Base-by-base conservation (phyloP, 2,329 filamentous ascomycete species). In the Nemania diffusa region DNA sequence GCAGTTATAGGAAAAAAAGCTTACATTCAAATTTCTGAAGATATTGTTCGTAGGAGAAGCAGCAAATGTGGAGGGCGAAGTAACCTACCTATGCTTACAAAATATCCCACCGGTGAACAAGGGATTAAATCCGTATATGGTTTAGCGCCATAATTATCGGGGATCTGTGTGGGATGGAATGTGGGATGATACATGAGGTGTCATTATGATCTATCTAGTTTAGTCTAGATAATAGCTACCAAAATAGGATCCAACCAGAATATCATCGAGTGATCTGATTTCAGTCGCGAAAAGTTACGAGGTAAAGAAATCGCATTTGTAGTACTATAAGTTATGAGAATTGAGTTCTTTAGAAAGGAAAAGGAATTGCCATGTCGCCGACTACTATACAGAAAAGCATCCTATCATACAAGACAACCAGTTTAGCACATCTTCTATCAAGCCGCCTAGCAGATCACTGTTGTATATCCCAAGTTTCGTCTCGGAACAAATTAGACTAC, bases 21-120 rank as follows among this genome's bases (percentile, higher is more conserved):
- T 11, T 24, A 34, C 56, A 13, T 42, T 65, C 1, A 13, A 32
- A 17, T 34, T 50, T 34, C 24, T 29, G 2, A 37, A 46, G 11
- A 40, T 8, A 34, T 26, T 51, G 20, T 22, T 32, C 3, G n/a
- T 24, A 29, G 44, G 26, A 17, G 34, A 51, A 20, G 22, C 6
- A 20, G 40, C 46, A 55, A 24, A 26, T 7, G 20, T 11, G 32
- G n/a, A 40, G n/a, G 27, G 9, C 32, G 13, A 59, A 46, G n/a
- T 44, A n/a, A 34, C 32, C 32, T 34, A 40, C 37, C 29, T 13
- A 29, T 51, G 67, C 64, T 69, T 53, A 69, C 60, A 11, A 40
- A 62, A 58, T 58, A 69, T 64, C 60, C 60, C 60, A 67, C 52
- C 53, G 61, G 64, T 29, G n/a, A 44, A 26, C 13, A 13, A 29